A percentile compares a stretch with the other conserved stretches of the same genome.
phyloP scores from a whole-genome alignment of 179 eudicot genomes.

The Camellia oleifera region DNA sequence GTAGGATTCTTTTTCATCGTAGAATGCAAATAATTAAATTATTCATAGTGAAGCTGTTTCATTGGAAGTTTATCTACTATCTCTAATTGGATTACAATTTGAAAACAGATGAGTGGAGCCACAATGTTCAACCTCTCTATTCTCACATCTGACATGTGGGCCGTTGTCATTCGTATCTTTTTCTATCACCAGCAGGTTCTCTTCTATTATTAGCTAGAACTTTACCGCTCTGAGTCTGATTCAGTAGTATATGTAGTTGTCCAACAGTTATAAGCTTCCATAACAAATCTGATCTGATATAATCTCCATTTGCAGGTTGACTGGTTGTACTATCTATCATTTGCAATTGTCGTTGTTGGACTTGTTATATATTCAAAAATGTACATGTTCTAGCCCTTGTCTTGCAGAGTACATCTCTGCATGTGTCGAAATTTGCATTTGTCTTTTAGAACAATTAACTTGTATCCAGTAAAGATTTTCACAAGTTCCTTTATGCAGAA shows the following conservation, averaged over 20 bases:
- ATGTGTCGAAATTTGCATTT: too few relatives aligned
- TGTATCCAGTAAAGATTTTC: too few relatives aligned
- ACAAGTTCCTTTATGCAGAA: background rate
- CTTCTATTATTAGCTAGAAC: background rate
- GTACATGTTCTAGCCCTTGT: too few relatives aligned
- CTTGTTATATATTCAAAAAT: background rate
- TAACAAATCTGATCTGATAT: conserved; percentile 8
- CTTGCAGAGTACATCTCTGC: too few relatives aligned
- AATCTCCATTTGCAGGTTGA: background rate
- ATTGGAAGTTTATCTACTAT: conserved; percentile 1
- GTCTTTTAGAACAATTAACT: background rate
- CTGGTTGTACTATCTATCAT: too few relatives aligned
- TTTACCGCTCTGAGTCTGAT: background rate
- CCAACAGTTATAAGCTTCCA: conserved; percentile 4
- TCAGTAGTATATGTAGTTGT: background rate
- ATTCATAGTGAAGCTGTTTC: background rate
- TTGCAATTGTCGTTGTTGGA: too few relatives aligned
- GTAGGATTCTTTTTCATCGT: background rate
- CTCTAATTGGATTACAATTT: background rate
- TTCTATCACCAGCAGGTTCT: conserved; percentile 78
- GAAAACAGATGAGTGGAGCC: conserved; percentile 71
- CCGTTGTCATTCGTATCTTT: conserved; percentile 70
- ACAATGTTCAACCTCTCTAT: conserved; percentile 80
- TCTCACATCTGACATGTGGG: conserved; percentile 96
- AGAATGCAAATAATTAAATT: background rate